Percentiles rank a stretch among this genome's conserved stretches.
Conservation (phyloP, 2,329 filamentous ascomycete species). For the Sporothrix luriei region DNA sequence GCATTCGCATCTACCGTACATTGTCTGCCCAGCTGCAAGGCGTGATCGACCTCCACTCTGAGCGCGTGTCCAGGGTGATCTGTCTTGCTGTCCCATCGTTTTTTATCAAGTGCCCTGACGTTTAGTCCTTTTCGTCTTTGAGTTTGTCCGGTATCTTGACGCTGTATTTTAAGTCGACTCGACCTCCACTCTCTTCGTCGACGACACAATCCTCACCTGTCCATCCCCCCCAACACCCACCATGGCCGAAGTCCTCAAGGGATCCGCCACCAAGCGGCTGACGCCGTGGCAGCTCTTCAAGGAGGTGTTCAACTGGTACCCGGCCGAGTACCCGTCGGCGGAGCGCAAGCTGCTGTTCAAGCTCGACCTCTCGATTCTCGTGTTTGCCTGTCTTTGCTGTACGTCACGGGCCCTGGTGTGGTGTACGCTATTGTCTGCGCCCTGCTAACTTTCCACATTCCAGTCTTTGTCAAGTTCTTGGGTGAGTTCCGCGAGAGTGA, state of each 20-base stretch:
- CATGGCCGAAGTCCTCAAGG: slow-evolving; percentile 3
- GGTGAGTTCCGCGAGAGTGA: slow-evolving; percentile 33
- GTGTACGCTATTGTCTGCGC: neutral
- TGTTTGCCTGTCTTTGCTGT: slow-evolving; percentile 44
- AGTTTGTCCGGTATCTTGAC: neutral
- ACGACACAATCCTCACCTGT: neutral
- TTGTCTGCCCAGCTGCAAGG: slow-evolving; percentile 1
- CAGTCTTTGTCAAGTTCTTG: slow-evolving; percentile 44
- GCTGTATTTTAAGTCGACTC: neutral
- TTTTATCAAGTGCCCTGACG: neutral
- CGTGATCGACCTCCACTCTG: slow-evolving; percentile 31
- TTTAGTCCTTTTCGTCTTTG: neutral
- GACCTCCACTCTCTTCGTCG: neutral
- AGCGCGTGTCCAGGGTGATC: neutral
- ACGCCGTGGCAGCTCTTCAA: slow-evolving; percentile 39
- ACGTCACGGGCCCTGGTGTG: slow-evolving; percentile 32
- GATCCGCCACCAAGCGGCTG: slow-evolving; percentile 16
- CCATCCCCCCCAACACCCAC: neutral
- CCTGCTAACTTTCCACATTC: neutral
- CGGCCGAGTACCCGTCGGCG: slow-evolving; percentile 40
- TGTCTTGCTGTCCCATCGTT: neutral
- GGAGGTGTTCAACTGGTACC: slow-evolving; percentile 45
- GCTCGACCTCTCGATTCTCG: slow-evolving; percentile 42
- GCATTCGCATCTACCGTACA: neutral
- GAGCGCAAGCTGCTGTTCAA: slow-evolving; percentile 44